Percentiles rank a stretch among this genome's conserved stretches.
Evolutionary conservation across 2,329 filamentous ascomycete genomes (phyloP).

Genomic region (Emergomyces pasteurianus): DNA sequence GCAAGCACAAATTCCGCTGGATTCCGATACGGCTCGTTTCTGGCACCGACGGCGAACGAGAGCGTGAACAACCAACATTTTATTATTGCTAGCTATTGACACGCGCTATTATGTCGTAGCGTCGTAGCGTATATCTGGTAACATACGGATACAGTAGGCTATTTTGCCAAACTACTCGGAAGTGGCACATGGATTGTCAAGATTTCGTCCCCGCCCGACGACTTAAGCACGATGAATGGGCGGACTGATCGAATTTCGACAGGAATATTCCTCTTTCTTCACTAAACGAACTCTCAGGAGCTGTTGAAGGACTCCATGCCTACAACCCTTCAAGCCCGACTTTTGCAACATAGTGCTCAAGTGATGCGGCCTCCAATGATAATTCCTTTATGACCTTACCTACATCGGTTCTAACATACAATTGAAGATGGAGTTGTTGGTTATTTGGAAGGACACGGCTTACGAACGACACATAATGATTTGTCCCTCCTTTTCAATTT

Average conservation of each 20-base stretch:
- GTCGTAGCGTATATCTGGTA: not conserved
- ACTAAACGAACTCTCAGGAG: not conserved
- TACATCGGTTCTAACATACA: not conserved
- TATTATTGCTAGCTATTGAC: not conserved
- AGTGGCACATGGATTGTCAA: not conserved
- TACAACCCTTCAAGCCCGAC: not conserved
- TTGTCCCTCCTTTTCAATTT: not conserved
- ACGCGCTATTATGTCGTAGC: not conserved
- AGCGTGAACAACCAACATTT: not conserved
- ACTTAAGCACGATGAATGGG: not conserved
- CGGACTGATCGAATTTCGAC: not conserved
- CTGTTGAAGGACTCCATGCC: not conserved
- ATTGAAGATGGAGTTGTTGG: not conserved
- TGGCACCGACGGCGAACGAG: constrained; percentile 6
- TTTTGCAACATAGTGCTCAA: not conserved
- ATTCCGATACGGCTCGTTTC: constrained; percentile 5
- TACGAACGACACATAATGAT: not conserved
- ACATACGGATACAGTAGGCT: not conserved
- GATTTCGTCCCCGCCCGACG: not conserved
- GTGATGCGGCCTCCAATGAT: not conserved
- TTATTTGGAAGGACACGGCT: not conserved
- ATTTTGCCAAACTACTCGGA: not conserved
- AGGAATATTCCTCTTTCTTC: not conserved
- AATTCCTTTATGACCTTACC: not conserved
- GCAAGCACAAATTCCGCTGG: constrained; percentile 4